Evolutionary conservation across 2,329 filamentous ascomycete genomes (phyloP), one percentile per base, ranked within the genome.

Genomic region (Pestalotiopsis sp.): DNA sequence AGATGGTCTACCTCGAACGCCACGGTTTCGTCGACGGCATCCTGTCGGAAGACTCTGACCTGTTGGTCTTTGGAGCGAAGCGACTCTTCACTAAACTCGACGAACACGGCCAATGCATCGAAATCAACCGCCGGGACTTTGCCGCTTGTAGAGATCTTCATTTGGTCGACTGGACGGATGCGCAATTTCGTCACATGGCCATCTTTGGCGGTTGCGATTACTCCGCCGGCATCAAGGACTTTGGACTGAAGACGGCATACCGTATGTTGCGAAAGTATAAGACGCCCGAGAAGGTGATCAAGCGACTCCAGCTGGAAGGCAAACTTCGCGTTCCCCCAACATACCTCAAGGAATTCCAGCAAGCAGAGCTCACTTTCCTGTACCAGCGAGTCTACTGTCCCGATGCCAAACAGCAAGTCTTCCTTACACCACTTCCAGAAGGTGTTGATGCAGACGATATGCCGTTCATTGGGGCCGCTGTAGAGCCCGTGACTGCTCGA

Each of bases 191-290:
- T 69, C 91, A 90, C 66, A 99, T 99, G 96, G 94, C 95, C 56
- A 99, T 99, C 73, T 83, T 99, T 69, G 97, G 94, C 77, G 96
- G 96, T 7, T 99, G 96, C 78, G 96, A 99, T 78, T 99, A 99
- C 79, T 87, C 98, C n/a, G 85, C 91, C 2, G 92, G 92, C 69
- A 93, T 99, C 70, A 91, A 90, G 68, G 92, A 92, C 65, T 90
- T 99, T 80, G 96, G 96, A 0, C 80, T 99, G 68, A 98, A 98
- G 84, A 98, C 95, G 5, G 95, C 96, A 0, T 93, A 99, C 80
- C 91, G 94, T 59, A 89, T 96, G 83, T 87, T 99, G 69, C 90
- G 95, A 69, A 97, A 97, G 79, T 89, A 97, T 82, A 97, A 95
- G 79, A 93, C 90, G 0, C 88, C 96, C 5, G 95, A 98, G 66